These are phyloP conservation scores for Penicillium sp. DNA, from an alignment of 2,329 filamentous ascomycete species.

Conservation along the genomic window DNA sequence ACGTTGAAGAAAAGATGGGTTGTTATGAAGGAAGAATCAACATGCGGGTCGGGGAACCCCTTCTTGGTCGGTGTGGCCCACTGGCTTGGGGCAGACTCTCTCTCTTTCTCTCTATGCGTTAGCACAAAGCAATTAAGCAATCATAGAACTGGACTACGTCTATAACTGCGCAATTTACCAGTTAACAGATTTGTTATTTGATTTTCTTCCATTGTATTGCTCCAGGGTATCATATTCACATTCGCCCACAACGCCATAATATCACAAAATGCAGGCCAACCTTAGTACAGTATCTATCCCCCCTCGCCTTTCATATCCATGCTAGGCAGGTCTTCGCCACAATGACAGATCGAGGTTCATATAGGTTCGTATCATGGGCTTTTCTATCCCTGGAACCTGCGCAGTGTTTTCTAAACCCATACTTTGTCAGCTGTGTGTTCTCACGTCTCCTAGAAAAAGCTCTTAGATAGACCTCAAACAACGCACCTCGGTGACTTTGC, in stretches of 20 bases:
- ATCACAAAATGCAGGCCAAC: conserved; percentile 2
- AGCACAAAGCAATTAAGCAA: neutral
- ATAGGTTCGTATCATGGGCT: conserved; percentile 9
- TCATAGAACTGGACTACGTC: neutral
- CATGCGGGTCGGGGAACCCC: conserved; percentile 19
- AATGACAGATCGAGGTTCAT: neutral
- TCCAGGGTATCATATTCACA: conserved; percentile 1
- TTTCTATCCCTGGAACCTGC: conserved; percentile 58
- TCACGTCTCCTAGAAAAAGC: neutral
- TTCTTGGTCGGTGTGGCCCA: conserved; percentile 9
- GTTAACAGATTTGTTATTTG: neutral
- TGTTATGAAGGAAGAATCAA: conserved; percentile 19
- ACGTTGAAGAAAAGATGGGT: conserved; percentile 5
- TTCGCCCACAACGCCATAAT: conserved; percentile 1
- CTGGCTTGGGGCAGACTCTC: neutral
- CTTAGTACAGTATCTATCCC: neutral
- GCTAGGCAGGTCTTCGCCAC: neutral
- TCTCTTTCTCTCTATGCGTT: neutral
- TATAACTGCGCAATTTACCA: neutral
- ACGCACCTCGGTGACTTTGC: conserved; percentile 65
- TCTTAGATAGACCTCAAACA: neutral
- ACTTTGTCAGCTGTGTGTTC: conserved; percentile 1
- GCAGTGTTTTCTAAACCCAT: conserved; percentile 50
- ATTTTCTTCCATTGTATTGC: neutral
- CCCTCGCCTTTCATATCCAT: neutral